Evolutionary conservation across 108 stramenopile species (phyloP).

Genomic region (Nannochloropsis oceanica): DNA sequence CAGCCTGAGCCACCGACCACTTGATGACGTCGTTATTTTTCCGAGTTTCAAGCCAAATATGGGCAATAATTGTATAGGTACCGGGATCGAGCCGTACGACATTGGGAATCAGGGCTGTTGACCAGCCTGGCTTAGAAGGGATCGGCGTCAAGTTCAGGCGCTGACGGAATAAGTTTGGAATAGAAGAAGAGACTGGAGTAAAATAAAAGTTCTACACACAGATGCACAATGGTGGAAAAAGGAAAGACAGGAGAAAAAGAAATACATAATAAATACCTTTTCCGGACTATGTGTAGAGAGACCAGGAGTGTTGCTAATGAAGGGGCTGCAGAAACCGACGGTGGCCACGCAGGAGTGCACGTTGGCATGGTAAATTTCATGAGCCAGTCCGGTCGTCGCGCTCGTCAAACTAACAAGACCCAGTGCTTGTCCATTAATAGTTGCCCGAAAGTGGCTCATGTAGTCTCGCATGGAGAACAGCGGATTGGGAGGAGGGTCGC

Average conservation of each 20-base stretch:
- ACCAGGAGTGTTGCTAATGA: neutral
- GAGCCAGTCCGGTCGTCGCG: neutral
- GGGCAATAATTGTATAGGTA: neutral
- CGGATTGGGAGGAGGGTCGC: neutral
- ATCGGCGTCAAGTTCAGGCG: neutral
- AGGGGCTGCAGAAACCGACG: neutral
- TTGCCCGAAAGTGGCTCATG: neutral
- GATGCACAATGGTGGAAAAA: too few species aligned
- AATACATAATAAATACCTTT: neutral
- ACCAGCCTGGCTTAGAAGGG: neutral
- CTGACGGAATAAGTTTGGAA: neutral
- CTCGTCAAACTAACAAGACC: neutral
- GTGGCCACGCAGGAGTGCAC: neutral
- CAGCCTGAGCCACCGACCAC: neutral
- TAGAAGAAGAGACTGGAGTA: too few species aligned
- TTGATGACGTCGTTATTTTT: neutral
- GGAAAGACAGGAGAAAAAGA: neutral
- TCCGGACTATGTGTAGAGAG: neutral
- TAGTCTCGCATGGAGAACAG: neutral
- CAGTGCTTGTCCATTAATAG: neutral
- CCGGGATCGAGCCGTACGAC: neutral
- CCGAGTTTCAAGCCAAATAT: neutral
- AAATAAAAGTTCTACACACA: too few species aligned
- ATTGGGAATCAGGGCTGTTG: neutral
- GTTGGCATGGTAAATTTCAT: neutral